Evolutionary conservation across 208 protist genomes (phyloP).

Genomic region (Acanthamoeba lenticulata): DNA sequence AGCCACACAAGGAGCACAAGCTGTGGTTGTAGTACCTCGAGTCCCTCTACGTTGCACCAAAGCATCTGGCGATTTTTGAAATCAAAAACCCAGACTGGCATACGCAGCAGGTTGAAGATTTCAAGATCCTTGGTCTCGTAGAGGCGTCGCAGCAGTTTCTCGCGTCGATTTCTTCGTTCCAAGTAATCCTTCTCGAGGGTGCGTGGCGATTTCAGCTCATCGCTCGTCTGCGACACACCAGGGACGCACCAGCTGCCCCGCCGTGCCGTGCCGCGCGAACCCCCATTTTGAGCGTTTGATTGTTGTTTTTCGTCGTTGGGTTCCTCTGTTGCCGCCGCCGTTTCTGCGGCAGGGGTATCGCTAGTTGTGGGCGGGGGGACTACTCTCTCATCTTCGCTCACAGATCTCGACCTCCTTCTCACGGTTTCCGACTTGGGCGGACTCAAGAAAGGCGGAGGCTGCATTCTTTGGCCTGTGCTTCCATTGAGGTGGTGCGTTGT

Average conservation of each 20-base stretch:
- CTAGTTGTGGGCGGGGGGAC: background rate
- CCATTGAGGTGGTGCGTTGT: no score
- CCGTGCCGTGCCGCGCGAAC: background rate
- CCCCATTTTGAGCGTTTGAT: background rate
- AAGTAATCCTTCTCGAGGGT: background rate
- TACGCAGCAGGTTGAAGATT: constrained; percentile 14
- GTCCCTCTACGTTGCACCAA: constrained; percentile 14
- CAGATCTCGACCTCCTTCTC: background rate
- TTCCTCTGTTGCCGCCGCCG: background rate
- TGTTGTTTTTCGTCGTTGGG: background rate
- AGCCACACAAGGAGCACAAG: background rate
- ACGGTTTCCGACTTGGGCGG: background rate
- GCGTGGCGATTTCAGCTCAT: background rate
- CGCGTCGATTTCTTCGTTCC: background rate
- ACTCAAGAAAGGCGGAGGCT: background rate
- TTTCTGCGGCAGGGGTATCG: background rate
- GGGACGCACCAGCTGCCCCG: background rate
- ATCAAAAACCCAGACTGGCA: constrained; percentile 4
- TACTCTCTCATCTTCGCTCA: background rate
- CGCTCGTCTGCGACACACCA: background rate
- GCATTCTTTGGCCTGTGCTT: no score
- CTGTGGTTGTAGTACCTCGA: background rate
- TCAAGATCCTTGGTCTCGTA: background rate
- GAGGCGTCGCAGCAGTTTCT: background rate
- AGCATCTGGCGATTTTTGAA: constrained; percentile 16